These are phyloP conservation scores for Schizothecium vesticola DNA, from an alignment of 495 filamentous ascomycete species.

Conservation along the genomic window DNA sequence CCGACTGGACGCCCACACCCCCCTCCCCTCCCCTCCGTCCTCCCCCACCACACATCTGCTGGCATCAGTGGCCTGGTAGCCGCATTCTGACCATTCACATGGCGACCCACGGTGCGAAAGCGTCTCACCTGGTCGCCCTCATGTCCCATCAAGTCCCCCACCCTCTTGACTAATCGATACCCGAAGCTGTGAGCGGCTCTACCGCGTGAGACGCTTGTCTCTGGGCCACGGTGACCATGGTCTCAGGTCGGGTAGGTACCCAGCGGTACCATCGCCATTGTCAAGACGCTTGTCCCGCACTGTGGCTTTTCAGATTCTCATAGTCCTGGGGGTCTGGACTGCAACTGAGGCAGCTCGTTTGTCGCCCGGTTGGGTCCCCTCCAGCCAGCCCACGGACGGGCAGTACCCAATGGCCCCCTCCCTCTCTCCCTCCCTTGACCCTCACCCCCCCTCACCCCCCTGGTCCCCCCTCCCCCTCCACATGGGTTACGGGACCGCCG, in stretches of 20 bases:
- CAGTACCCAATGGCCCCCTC: slow-evolving; percentile 16
- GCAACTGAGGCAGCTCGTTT: slow-evolving; percentile 4
- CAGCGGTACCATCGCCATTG: neutral
- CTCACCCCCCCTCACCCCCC: neutral
- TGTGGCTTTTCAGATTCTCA: neutral
- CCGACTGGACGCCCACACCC: neutral
- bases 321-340: neutral
- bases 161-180: neutral
- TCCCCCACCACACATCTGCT: slow-evolving; percentile 4
- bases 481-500: slow-evolving; percentile 2
- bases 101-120: slow-evolving; percentile 23
- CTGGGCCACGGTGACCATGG: neutral
- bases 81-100: slow-evolving; percentile 22
- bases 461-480: neutral
- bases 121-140: slow-evolving; percentile 7
- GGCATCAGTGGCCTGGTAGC: slow-evolving; percentile 10
- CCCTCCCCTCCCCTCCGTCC: neutral
- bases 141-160: slow-evolving; percentile 1
- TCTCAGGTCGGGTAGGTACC: neutral
- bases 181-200: neutral
- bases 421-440: slow-evolving; percentile 13
- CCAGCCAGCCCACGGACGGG: neutral
- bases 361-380: slow-evolving; percentile 5
- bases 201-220: neutral
- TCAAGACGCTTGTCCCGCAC: neutral